A percentile compares a stretch with the other conserved stretches of the same genome.
These are phyloP conservation scores for Fraxinus greggii DNA, from an alignment of 305 asterid species.

Conservation along the genomic window DNA sequence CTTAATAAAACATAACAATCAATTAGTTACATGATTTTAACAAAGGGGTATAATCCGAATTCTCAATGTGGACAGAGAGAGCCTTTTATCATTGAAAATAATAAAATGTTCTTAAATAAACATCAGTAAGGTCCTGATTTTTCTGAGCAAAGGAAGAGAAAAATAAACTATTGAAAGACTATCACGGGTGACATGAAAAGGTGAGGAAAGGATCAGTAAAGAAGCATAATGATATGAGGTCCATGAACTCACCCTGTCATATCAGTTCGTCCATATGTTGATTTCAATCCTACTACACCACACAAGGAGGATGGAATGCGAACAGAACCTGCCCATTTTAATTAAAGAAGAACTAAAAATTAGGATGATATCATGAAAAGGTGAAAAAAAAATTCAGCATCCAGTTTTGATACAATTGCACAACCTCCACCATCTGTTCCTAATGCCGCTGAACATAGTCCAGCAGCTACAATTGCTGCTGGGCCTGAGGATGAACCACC, in stretches of 20 bases:
- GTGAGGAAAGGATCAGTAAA: slow-evolving; percentile 3
- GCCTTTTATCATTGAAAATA: neutral
- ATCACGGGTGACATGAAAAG: slow-evolving; percentile 11
- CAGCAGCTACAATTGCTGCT: slow-evolving; percentile 95
- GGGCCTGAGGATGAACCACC: slow-evolving; percentile 99
- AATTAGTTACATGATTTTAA: neutral
- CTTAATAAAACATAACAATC: neutral
- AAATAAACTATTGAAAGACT: neutral
- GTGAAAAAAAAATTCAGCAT: slow-evolving; percentile 26
- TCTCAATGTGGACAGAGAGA: neutral
- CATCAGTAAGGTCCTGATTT: neutral
- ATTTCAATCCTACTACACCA: slow-evolving; percentile 91
- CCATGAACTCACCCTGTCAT: slow-evolving; percentile 63
- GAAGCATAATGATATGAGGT: slow-evolving; percentile 13
- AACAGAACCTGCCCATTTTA: slow-evolving; percentile 67
- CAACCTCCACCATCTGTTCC: slow-evolving; percentile 99
- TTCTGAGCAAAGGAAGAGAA: neutral
- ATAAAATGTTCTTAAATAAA: neutral
- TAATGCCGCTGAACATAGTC: slow-evolving; percentile 90
- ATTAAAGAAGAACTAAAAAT: slow-evolving; percentile 26
- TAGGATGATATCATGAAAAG: slow-evolving; percentile 10
- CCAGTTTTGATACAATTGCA: slow-evolving; percentile 28
- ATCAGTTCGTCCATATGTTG: slow-evolving; percentile 88
- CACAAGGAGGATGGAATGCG: slow-evolving; percentile 97
- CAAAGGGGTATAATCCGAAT: neutral